Evolutionary conservation across 345 rosid genomes (phyloP), one percentile per base, ranked within the genome.

Genomic region (Ceriops decandra): DNA sequence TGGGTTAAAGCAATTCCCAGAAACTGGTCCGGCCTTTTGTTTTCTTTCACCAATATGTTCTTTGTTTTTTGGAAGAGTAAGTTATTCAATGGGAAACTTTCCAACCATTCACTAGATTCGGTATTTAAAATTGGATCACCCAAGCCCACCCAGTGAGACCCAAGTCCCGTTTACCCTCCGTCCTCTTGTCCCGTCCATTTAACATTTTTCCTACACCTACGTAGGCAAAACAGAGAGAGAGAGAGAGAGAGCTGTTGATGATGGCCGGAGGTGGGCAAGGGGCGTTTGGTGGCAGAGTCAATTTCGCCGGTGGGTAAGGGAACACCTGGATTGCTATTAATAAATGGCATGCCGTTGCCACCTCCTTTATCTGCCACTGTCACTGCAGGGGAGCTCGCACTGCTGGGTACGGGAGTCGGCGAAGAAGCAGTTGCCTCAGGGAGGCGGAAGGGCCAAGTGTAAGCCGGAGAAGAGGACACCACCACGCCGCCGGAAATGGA

Each of bases 251-350:
- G 88, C 90, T 76, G 82, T 42, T 63, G 63, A 58, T 62, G 78
- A 5, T 77, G 64, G 51, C 46, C 78, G 13, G 96, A 88, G 36
- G 90, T 73, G 17, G 93, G 85, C 71, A 89, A 52, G 62, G 97
- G 97, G 53, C 84, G 76, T 35, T 89, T 88, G 51, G 96, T 86
- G 68, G 97, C 88, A 36, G 97, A 88, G 68, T 95, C 99, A 8
- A 87, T 89, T 78, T 95, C 99, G 52, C 87, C 99, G 16, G 95
- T 95, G 3, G 99, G 98, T 76, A 93, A 76, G 28, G 98, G 95
- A 78, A 93, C 97, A 1, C 96, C 95, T 0, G 98, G 97, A 63
- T 91, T 95, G 63, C 99, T 95, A 57, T 83, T 91, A 24, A 91
- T 95, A 52, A 95, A 91, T 2, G 97, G 96, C 13, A 86, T 86